Conservation (phyloP, 495 filamentous ascomycete species). For the Xeromyces bisporus region DNA sequence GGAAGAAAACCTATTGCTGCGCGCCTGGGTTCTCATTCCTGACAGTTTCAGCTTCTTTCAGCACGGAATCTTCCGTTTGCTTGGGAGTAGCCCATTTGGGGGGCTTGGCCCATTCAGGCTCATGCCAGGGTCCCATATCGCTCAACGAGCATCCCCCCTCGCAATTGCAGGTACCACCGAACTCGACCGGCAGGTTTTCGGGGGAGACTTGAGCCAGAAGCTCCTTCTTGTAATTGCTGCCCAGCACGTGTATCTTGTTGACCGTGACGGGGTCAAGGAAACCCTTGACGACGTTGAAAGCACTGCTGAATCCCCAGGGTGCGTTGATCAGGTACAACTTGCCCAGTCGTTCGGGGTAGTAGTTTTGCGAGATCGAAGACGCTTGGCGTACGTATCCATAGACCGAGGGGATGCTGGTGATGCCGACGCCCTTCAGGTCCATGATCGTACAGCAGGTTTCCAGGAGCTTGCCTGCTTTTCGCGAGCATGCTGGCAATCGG, state of each 20-base stretch:
- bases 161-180: conserved; percentile 75
- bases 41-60: conserved; percentile 6
- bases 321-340: conserved; percentile 94
- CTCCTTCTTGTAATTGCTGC: conserved; percentile 63
- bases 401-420: conserved; percentile 63
- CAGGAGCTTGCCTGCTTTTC: conserved; percentile 73
- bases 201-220: conserved; percentile 68
- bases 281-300: conserved; percentile 70
- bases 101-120: conserved; percentile 50
- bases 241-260: conserved; percentile 84
- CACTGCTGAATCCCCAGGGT: conserved; percentile 76
- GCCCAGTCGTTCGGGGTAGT: conserved; percentile 89
- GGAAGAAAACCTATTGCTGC: too few species aligned
- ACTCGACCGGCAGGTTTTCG: conserved; percentile 78
- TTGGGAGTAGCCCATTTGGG: conserved; percentile 49
- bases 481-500: conserved; percentile 84
- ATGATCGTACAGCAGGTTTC: conserved; percentile 97
- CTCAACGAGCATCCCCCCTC: conserved; percentile 70
- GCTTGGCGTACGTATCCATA: conserved; percentile 71
- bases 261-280: conserved; percentile 96
- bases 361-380: conserved; percentile 81
- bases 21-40: conserved; percentile 14
- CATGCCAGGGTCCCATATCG: conserved; percentile 86
- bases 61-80: conserved; percentile 3
- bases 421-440: conserved; percentile 85